Base-by-base conservation (phyloP, 257 asterid genomes). In the Jaltomata sinuosa region DNA sequence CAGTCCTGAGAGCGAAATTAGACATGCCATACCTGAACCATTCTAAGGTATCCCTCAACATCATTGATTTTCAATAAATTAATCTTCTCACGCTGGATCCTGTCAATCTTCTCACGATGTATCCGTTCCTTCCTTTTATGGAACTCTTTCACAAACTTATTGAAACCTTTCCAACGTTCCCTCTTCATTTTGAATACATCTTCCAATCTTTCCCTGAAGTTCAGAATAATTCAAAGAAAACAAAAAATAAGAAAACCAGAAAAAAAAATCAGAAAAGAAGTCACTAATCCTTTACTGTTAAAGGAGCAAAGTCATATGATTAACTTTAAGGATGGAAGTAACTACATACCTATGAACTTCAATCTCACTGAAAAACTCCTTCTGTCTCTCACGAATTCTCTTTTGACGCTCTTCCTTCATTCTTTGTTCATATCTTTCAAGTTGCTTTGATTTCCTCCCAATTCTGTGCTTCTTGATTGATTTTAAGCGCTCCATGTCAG, bases 41-140 rank as follows among this genome's bases (percentile, higher is more conserved):
- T 97, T 85, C 99, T 95, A 85, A 97, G 98, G 89, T 97, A 97
- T 83, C 99, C 99, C 92, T 97, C 99, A 65, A 97, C 99, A 36
- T 97, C 99, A 92, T 97, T 97, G 87, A 97, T 93, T 89, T 97
- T 97, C 85, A 97, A 84, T 79, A 97, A 88, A 91, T 97, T 97
- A 90, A 97, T 97, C 89, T 97, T 97, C 89, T 97, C 99, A 15
- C 99, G 98, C 90, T 97, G 99, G 87, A 97, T 97, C 89, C 98
- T 91, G 88, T 97, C 99, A 84, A 90, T 97, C 94, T 95, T 97
- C 94, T 97, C 99, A 69, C 99, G 98, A 72, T 97, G 93, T 88
- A 92, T 91, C 87, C 98, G 89, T 91, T 97, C 99, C 92, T 93
- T 97, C 92, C 96, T 95, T 88, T 97, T 97, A 83, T 97, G 99